Conservation (phyloP, 148 eudicot species). For the Nepenthes mirabilis region DNA sequence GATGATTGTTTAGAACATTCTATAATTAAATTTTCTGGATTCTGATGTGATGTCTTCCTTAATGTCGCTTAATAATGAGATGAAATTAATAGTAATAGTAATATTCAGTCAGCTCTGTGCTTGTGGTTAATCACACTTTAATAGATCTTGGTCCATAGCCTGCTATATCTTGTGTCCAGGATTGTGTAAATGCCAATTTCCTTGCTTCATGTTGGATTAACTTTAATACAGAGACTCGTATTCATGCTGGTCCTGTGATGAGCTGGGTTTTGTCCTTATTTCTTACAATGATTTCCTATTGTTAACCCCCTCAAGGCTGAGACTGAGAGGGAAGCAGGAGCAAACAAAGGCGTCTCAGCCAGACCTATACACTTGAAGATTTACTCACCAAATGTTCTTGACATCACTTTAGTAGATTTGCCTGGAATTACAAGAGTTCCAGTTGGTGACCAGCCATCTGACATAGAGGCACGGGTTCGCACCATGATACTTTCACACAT, state of each 20-base stretch:
- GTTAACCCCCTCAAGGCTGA: constrained; percentile 32
- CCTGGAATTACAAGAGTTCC: constrained; percentile 80
- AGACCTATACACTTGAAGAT: constrained; percentile 49
- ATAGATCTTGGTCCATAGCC: no score
- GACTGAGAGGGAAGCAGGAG: constrained; percentile 62
- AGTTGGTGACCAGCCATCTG: constrained; percentile 65
- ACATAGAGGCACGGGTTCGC: constrained; percentile 54
- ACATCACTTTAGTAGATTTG: constrained; percentile 62
- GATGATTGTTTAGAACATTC: no score
- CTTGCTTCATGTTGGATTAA: no score
- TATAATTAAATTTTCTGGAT: no score
- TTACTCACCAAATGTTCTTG: constrained; percentile 50
- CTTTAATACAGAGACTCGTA: no score
- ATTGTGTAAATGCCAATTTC: no score
- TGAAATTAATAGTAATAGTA: no score
- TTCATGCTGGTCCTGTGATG: background rate
- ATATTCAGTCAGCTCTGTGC: no score
- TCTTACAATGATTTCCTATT: constrained; percentile 1
- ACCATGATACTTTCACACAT: constrained; percentile 55
- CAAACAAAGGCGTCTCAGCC: constrained; percentile 51
- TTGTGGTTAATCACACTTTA: no score
- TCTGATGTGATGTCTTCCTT: no score
- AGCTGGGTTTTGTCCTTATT: background rate
- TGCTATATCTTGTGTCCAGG: no score
- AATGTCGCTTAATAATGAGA: no score